Base-by-base conservation (phyloP, 2,329 filamentous ascomycete species). In the Botrytis pseudocinerea region DNA sequence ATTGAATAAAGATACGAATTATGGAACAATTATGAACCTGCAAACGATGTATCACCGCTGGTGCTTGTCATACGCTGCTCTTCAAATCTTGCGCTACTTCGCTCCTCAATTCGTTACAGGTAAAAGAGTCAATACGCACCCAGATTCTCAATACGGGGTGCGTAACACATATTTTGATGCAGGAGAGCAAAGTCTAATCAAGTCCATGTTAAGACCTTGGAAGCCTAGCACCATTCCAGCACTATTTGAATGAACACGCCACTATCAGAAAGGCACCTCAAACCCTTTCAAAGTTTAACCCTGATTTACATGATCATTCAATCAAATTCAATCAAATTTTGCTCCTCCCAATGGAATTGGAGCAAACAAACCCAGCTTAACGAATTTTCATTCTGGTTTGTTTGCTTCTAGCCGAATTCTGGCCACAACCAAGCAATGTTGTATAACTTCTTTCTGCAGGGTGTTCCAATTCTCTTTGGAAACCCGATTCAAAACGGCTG, bases 1-100 rank as follows among this genome's bases (percentile, higher is more conserved):
- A 74, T 59, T 48, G 57, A 73, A 74, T 75, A 77, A 74, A 69
- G 72, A 73, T n/a, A 59, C 70, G 59, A 78, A 54, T 74, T 75
- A 69, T 69, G 76, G 51, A 60, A 72, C 70, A 69, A 40, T 40
- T 75, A 35, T 59, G 78, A 76, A 66, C 66, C 63, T 35, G 75
- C 18, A 66, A 76, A 77, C 38, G 76, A 78, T 75, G 73, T 76
- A 76, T 60, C 25, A 60, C 62, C 63, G 61, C 40, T 44, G 60
- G 63, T 61, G 28, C 28, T 59, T 51, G 65, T 59, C 48, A 57
- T 22, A 69, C 65, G 42, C 59, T 22, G 48, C 25, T 60, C 28
- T 10, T 48, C 25, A 51, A 64, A 60, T 54, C 51, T 28, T 54
- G 28, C 28, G 25, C 38, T 59, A 28, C 70, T 40, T 40, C 32